Conservation (phyloP, 441 rosid species). For the Pelargonium myrrhifolium region DNA sequence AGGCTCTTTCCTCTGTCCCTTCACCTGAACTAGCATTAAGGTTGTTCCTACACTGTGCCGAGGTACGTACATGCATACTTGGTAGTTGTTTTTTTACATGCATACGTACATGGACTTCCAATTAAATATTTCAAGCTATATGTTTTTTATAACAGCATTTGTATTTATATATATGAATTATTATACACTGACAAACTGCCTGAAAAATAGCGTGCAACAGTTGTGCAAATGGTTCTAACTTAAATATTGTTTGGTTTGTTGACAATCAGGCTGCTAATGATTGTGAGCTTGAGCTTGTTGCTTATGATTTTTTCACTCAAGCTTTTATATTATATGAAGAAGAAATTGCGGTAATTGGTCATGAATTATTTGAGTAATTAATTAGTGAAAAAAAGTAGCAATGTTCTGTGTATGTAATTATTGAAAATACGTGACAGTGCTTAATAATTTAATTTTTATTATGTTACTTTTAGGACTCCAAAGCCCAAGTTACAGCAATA, state of each 20-base stretch:
- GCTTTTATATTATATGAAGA: conserved; percentile 93
- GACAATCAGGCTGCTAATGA: conserved; percentile 88
- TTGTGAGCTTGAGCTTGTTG: conserved; percentile 85
- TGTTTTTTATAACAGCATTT: background rate
- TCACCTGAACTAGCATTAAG: conserved; percentile 80
- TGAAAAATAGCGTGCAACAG: background rate
- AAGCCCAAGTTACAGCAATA: conserved; percentile 85
- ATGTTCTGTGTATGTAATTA: background rate
- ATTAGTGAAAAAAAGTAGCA: background rate
- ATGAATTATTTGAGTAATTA: background rate
- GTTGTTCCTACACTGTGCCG: conserved; percentile 90
- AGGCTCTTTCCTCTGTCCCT: conserved; percentile 65
- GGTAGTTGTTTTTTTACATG: too few relatives aligned
- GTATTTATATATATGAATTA: background rate
- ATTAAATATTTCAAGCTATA: background rate
- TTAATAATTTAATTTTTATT: conserved; percentile 6
- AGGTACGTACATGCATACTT: conserved; percentile 41
- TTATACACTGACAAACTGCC: background rate
- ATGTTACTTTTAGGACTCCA: conserved; percentile 61
- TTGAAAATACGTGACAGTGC: background rate
- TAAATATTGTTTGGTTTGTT: conserved; percentile 10
- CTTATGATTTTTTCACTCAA: conserved; percentile 95
- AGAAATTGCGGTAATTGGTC: conserved; percentile 78
- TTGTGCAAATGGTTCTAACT: background rate
- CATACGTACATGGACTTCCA: too few relatives aligned